A percentile compares a stretch with the other conserved stretches of the same genome.
These are phyloP conservation scores for Coniochaeta sp. DNA, from an alignment of 2,329 filamentous ascomycete species.

Conservation along the genomic window DNA sequence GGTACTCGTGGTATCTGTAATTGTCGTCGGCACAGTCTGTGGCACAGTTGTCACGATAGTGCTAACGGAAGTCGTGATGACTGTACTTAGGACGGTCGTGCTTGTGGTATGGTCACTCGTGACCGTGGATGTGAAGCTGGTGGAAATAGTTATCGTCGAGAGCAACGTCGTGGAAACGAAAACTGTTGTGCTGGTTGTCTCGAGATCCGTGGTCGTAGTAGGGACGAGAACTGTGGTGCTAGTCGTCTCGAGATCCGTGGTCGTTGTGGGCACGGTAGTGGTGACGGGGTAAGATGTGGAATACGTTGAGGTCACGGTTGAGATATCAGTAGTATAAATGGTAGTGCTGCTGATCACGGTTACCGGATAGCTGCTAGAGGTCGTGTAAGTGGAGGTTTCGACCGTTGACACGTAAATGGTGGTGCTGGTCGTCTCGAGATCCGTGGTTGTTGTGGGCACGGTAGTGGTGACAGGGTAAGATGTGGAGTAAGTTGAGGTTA, in stretches of 20 bases:
- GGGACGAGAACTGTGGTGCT: neutral
- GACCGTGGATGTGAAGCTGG: slow-evolving; percentile 1
- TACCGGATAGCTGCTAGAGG: slow-evolving; percentile 5
- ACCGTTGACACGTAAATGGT: neutral
- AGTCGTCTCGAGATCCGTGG: neutral
- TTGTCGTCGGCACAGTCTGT: neutral
- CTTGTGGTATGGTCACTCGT: slow-evolving; percentile 1
- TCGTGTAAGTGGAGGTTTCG: slow-evolving; percentile 3
- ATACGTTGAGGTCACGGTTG: neutral
- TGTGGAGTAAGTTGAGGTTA: slow-evolving; percentile 7
- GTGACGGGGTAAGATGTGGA: neutral
- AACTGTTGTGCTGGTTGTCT: slow-evolving; percentile 2
- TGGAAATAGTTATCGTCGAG: neutral
- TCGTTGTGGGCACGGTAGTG: neutral
- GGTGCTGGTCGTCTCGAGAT: neutral
- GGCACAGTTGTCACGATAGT: neutral
- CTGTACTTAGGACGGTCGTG: neutral
- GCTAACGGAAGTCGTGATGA: neutral
- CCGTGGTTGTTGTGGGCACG: slow-evolving; percentile 6
- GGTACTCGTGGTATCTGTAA: neutral
- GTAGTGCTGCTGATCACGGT: slow-evolving; percentile 12
- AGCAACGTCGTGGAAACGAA: neutral
- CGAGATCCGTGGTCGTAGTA: slow-evolving; percentile 4
- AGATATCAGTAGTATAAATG: slow-evolving; percentile 12
- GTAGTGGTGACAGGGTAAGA: slow-evolving; percentile 10